phyloP scores from a whole-genome alignment of 768 basidiomycete species.

The Pleurotus tuoliensis region DNA sequence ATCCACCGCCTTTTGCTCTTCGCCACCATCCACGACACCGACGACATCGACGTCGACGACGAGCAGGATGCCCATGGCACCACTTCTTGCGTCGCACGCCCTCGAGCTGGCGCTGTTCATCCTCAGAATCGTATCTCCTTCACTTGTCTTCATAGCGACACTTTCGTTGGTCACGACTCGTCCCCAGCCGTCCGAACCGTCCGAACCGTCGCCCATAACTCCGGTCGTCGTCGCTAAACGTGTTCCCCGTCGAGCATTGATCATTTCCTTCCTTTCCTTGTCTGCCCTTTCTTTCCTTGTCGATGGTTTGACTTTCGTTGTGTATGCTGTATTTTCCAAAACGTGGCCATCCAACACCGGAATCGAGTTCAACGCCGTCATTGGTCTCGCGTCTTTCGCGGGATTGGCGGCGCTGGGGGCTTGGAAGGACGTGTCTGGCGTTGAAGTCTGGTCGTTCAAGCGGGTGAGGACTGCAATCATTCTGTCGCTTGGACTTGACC shows the following conservation, averaged over 20 bases:
- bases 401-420: conserved; percentile 73
- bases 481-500: conserved; percentile 54
- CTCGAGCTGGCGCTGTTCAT: conserved; percentile 40
- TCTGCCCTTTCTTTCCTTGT: conserved; percentile 68
- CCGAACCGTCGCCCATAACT: conserved; percentile 64
- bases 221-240: conserved; percentile 70
- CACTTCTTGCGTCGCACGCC: conserved; percentile 21
- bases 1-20: conserved; percentile 1
- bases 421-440: conserved; percentile 74
- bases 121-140: conserved; percentile 65
- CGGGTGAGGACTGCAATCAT: conserved; percentile 54
- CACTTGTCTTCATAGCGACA: conserved; percentile 57
- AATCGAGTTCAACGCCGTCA: conserved; percentile 61
- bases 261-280: conserved; percentile 69
- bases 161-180: conserved; percentile 55
- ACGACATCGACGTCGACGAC: conserved; percentile 17
- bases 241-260: conserved; percentile 71
- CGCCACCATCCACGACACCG: conserved; percentile 7
- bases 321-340: conserved; percentile 59
- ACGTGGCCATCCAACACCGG: conserved; percentile 62
- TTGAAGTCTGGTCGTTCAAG: conserved; percentile 61
- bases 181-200: conserved; percentile 32
- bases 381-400: conserved; percentile 67
- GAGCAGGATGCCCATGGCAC: conserved; percentile 22
- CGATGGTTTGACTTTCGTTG: conserved; percentile 73